Percentiles rank a stretch among this genome's conserved stretches.
Conservation (phyloP, 192 early-diverging fungal genomes). For the Cetraspora pellucida region DNA sequence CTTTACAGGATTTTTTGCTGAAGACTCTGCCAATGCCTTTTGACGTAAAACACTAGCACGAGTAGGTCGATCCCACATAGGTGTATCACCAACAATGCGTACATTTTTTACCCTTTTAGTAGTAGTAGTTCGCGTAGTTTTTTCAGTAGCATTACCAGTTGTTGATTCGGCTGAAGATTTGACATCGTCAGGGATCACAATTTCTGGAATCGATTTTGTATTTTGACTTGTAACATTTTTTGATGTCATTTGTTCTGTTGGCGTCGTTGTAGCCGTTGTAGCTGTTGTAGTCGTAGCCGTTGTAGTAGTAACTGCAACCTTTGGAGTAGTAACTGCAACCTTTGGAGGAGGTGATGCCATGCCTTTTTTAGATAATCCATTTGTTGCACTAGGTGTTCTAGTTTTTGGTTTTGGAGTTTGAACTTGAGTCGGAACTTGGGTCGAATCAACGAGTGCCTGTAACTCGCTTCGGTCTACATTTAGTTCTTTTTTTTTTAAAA, state of each 20-base stretch:
- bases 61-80: conserved; percentile 23
- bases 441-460: neutral
- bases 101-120: conserved; percentile 26
- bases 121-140: neutral
- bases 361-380: conserved; percentile 4
- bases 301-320: neutral
- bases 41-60: conserved; percentile 34
- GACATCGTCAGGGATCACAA: no score
- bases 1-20: conserved; percentile 34
- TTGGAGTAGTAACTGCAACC: neutral
- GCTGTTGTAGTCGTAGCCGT: neutral
- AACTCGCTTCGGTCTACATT: conserved; percentile 5
- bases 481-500: conserved; percentile 3
- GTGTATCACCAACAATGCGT: conserved; percentile 8
- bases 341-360: neutral
- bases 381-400: conserved; percentile 21
- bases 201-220: neutral
- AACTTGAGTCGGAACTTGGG: neutral
- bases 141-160: neutral
- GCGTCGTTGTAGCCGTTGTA: neutral
- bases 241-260: neutral
- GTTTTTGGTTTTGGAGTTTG: neutral
- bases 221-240: neutral
- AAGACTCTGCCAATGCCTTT: conserved; percentile 27
- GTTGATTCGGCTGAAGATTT: neutral